A percentile compares a stretch with the other conserved stretches of the same genome.
Conservation (phyloP, 176 grass and related monocot genomes). For the Panicum miliaceum region DNA sequence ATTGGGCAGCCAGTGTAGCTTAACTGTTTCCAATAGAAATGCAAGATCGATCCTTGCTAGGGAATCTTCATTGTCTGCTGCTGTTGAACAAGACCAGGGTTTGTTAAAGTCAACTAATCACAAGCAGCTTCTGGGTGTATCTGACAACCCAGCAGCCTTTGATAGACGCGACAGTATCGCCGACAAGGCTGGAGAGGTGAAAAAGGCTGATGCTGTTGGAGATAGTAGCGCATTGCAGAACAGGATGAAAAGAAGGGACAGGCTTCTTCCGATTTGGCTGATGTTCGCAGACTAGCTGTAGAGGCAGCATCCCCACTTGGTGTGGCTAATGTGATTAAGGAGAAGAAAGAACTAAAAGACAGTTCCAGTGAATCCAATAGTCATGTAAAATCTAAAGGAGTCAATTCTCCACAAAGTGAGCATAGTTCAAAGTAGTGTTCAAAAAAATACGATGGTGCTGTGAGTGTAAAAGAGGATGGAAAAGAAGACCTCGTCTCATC, state of each 20-base stretch:
- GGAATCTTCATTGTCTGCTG: constrained; percentile 32
- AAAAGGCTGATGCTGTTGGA: constrained; percentile 31
- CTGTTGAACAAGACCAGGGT: constrained; percentile 40
- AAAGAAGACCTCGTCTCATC: constrained; percentile 49
- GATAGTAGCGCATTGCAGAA: constrained; percentile 1
- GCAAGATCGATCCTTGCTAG: constrained; percentile 12
- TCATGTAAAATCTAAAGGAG: constrained; percentile 24
- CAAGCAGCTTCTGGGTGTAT: constrained; percentile 18
- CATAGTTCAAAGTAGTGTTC: constrained; percentile 41
- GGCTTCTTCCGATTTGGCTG: constrained; percentile 3
- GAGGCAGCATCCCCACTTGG: constrained; percentile 15
- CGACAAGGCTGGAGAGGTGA: constrained; percentile 20
- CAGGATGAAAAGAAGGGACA: constrained; percentile 44
- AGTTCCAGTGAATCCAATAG: constrained; percentile 53
- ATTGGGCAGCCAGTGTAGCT: constrained; percentile 21
- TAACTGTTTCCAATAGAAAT: constrained; percentile 19
- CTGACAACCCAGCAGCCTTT: constrained; percentile 23
- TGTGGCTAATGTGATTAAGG: constrained; percentile 25
- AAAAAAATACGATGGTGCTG: constrained; percentile 43
- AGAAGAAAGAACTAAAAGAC: constrained; percentile 47
- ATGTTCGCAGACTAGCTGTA: constrained; percentile 32
- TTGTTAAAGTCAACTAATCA: constrained; percentile 39
- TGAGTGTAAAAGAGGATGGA: constrained; percentile 24
- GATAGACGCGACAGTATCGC: constrained; percentile 30
- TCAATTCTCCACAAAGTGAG: constrained; percentile 37